Evolutionary conservation across 495 filamentous ascomycete genomes (phyloP).

Genomic region (Clohesyomyces aquaticus): DNA sequence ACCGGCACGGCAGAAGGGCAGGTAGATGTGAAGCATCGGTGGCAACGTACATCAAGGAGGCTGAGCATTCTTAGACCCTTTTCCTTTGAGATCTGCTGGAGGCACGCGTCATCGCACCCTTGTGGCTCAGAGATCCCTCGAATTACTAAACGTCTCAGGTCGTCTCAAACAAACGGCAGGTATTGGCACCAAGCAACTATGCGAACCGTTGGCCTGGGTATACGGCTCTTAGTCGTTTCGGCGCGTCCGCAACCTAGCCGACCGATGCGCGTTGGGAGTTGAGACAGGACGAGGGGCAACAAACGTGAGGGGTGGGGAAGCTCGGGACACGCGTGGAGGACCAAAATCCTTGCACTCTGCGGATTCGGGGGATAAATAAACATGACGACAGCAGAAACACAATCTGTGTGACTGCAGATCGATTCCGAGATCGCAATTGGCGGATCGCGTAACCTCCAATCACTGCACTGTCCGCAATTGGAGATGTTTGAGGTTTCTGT

Average conservation of each 20-base stretch:
- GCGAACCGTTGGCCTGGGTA: conserved; percentile 22
- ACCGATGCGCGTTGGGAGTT: neutral
- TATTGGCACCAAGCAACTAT: conserved; percentile 10
- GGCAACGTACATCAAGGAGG: neutral
- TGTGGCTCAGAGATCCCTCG: neutral
- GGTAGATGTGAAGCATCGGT: neutral
- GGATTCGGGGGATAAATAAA: too few relatives aligned
- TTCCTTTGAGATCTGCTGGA: conserved; percentile 1
- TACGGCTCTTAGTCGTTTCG: too few relatives aligned
- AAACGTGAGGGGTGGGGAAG: neutral
- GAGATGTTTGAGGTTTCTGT: neutral
- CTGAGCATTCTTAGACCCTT: neutral
- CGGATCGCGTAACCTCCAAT: too few relatives aligned
- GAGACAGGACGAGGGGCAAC: neutral
- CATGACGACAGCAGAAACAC: too few relatives aligned
- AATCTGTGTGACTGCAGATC: too few relatives aligned
- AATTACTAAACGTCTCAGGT: conserved; percentile 7
- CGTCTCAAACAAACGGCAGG: conserved; percentile 12
- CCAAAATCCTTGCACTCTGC: neutral
- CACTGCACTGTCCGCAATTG: neutral
- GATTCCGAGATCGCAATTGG: too few relatives aligned
- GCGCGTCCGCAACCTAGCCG: conserved; percentile 15
- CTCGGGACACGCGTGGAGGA: conserved; percentile 13
- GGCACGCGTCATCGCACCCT: conserved; percentile 13
- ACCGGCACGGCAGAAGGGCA: neutral